Conservation (phyloP, 2,329 filamentous ascomycete species). For the Podosphaera xanthii region DNA sequence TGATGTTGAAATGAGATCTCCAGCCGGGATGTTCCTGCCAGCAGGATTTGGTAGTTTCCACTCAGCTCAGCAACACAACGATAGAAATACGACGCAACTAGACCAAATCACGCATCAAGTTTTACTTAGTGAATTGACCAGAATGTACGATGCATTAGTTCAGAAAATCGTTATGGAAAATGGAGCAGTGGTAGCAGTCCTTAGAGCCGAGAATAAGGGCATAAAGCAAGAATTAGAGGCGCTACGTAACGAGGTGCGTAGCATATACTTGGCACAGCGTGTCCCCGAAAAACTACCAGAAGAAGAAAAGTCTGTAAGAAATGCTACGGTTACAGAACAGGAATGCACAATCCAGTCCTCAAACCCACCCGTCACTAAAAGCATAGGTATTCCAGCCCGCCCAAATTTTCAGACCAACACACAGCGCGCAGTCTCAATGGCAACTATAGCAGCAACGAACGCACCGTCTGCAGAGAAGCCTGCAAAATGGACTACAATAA, state of each 20-base stretch:
- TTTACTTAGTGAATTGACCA: neutral
- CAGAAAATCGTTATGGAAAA: constrained; percentile 1
- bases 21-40: no score
- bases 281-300: neutral
- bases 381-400: neutral
- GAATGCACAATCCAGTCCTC: neutral
- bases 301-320: neutral
- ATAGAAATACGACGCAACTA: no score
- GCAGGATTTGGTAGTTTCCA: no score
- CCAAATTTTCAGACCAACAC: neutral
- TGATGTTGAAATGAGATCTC: no score
- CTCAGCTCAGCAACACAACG: no score
- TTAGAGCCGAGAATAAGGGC: neutral
- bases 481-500: neutral
- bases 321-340: neutral
- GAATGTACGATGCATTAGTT: neutral
- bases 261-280: neutral
- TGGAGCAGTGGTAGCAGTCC: neutral
- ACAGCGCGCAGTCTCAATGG: neutral
- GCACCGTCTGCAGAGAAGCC: neutral
- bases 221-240: neutral
- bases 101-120: neutral
- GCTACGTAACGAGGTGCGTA: neutral
- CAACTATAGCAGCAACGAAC: neutral
- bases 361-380: neutral